phyloP scores from a whole-genome alignment of 805 yeast species.

The Wickerhamomyces sydowiorum region DNA sequence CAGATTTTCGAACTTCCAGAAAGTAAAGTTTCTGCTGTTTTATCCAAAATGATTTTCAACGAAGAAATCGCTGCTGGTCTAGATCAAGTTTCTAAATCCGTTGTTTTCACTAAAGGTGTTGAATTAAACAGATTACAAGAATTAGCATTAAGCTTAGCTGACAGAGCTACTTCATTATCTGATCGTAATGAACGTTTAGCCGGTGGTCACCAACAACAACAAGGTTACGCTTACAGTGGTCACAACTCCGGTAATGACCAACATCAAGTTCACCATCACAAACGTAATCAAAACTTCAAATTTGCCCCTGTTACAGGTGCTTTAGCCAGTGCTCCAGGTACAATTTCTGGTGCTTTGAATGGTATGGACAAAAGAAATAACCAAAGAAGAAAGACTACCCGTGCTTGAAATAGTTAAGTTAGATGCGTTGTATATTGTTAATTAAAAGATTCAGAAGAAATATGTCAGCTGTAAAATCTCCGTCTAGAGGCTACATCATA shows the following conservation, averaged over 20 bases:
- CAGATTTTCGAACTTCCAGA: conserved; percentile 58
- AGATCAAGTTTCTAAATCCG: conserved; percentile 55
- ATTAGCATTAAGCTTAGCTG: conserved; percentile 78
- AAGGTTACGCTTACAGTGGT: conserved; percentile 18
- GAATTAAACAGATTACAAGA: conserved; percentile 84
- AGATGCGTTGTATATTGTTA: not conserved
- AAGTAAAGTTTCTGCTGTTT: conserved; percentile 51
- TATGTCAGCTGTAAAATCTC: not conserved
- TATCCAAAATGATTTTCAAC: conserved; percentile 68
- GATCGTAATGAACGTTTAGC: conserved; percentile 85
- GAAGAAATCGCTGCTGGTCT: conserved; percentile 75
- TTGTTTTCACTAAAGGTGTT: conserved; percentile 69
- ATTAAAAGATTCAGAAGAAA: not conserved
- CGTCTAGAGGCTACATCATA: no score
- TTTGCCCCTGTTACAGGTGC: conserved; percentile 30
- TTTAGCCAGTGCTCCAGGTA: conserved; percentile 26
- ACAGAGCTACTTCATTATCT: conserved; percentile 67
- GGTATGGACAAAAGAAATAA: conserved; percentile 28
- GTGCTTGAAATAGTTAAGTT: conserved; percentile 9
- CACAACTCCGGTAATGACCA: conserved; percentile 13
- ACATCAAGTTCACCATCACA: conserved; percentile 22
- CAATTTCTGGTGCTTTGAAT: conserved; percentile 30
- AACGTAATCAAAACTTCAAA: conserved; percentile 22
- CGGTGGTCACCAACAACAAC: conserved; percentile 53
- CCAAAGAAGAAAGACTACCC: conserved; percentile 15